Evolutionary conservation across 805 yeast species (phyloP).

Genomic region (Pichia phayaonensis): DNA sequence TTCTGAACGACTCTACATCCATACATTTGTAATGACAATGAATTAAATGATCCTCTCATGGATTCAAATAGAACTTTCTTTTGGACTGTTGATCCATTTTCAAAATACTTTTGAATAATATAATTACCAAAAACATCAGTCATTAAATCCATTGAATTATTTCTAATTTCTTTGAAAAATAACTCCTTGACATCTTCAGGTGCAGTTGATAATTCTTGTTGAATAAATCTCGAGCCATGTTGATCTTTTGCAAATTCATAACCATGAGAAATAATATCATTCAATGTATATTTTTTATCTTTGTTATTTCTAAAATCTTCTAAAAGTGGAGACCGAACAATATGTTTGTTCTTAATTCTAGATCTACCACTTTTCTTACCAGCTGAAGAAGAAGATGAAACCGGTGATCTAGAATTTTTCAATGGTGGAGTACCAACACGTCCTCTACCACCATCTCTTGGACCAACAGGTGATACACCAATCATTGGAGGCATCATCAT

Average conservation of each 20-base stretch:
- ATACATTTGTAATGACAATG: slow-evolving; percentile 86
- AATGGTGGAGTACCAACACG: slow-evolving; percentile 3
- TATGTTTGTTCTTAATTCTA: slow-evolving; percentile 31
- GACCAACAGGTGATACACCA: slow-evolving; percentile 7
- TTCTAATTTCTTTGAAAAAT: slow-evolving; percentile 77
- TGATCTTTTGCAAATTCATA: slow-evolving; percentile 92
- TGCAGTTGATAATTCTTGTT: slow-evolving; percentile 69
- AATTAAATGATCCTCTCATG: slow-evolving; percentile 69
- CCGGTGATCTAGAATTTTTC: background rate
- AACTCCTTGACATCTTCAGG: slow-evolving; percentile 64
- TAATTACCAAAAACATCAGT: slow-evolving; percentile 98
- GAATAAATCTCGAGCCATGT: slow-evolving; percentile 95
- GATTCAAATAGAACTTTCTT: slow-evolving; percentile 56
- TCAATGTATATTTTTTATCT: slow-evolving; percentile 54
- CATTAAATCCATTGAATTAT: slow-evolving; percentile 68
- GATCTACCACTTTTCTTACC: slow-evolving; percentile 8
- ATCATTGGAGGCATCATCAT: slow-evolving; percentile 10
- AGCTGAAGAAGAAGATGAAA: background rate
- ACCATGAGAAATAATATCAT: slow-evolving; percentile 78
- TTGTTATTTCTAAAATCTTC: slow-evolving; percentile 76
- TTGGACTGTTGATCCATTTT: slow-evolving; percentile 67
- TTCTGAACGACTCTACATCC: slow-evolving; percentile 97
- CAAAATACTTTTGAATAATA: slow-evolving; percentile 91
- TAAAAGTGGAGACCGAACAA: slow-evolving; percentile 67
- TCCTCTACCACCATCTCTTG: background rate